These are phyloP conservation scores for Tetragonia tetragonoides DNA, from an alignment of 148 eudicot genomes.

Conservation along the genomic window DNA sequence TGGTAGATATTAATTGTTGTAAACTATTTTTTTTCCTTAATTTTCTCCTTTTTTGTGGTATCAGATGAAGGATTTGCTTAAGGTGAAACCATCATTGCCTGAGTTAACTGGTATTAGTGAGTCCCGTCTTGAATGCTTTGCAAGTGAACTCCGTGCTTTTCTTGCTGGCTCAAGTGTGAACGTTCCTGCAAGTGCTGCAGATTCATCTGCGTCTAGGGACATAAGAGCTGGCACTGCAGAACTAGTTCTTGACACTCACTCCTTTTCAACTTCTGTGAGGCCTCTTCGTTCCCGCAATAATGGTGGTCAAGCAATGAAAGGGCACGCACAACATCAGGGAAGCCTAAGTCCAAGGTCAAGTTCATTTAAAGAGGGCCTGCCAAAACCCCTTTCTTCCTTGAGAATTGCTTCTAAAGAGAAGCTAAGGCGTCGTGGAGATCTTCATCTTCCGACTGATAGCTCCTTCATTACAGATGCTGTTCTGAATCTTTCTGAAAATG, in stretches of 20 bases:
- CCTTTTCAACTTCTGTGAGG: slow-evolving; percentile 33
- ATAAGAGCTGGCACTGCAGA: slow-evolving; percentile 28
- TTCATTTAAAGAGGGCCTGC: slow-evolving; percentile 54
- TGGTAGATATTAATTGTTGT: not conserved
- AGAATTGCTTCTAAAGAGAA: slow-evolving; percentile 53
- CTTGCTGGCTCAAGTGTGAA: slow-evolving; percentile 46
- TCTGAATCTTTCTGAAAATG: slow-evolving; percentile 26
- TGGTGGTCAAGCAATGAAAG: slow-evolving; percentile 42
- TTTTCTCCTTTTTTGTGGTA: slow-evolving; percentile 11
- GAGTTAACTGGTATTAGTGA: slow-evolving; percentile 83
- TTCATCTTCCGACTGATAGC: slow-evolving; percentile 31
- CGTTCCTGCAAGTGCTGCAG: slow-evolving; percentile 30
- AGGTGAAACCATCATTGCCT: slow-evolving; percentile 68
- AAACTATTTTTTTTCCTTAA: not conserved
- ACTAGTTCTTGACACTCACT: slow-evolving; percentile 25
- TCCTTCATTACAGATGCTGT: slow-evolving; percentile 28
- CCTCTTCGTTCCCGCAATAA: slow-evolving; percentile 41
- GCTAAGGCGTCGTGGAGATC: slow-evolving; percentile 49
- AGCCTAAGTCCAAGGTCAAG: slow-evolving; percentile 68
- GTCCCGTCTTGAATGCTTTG: slow-evolving; percentile 78
- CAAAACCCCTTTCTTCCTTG: slow-evolving; percentile 41
- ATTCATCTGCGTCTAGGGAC: slow-evolving; percentile 24
- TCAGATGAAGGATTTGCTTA: slow-evolving; percentile 80
- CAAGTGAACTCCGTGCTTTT: slow-evolving; percentile 65
- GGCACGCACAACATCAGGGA: slow-evolving; percentile 38